A percentile compares a stretch with the other conserved stretches of the same genome.
These are phyloP conservation scores for Auricularia sp. DNA, from an alignment of 768 basidiomycete species.

Conservation along the genomic window DNA sequence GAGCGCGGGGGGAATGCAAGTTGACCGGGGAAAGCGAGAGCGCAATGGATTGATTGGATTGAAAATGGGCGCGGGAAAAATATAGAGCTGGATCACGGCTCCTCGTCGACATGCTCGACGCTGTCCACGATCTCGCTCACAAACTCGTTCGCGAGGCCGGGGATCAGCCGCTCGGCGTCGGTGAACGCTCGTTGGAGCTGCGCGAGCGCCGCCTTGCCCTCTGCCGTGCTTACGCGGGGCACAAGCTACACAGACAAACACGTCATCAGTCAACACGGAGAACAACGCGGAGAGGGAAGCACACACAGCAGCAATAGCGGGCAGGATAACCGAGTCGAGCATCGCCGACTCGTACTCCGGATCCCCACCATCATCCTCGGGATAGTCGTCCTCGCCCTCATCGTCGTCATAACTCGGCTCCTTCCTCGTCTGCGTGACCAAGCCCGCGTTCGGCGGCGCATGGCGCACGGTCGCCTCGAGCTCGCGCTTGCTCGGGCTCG, in stretches of 20 bases:
- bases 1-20: background rate
- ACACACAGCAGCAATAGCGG: slow-evolving; percentile 84
- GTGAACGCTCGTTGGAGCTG: slow-evolving; percentile 86
- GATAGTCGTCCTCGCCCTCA: slow-evolving; percentile 37
- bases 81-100: slow-evolving; percentile 28
- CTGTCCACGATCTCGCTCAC: slow-evolving; percentile 92
- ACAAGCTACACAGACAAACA: slow-evolving; percentile 48
- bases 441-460: slow-evolving; percentile 5
- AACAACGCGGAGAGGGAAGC: background rate
- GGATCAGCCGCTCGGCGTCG: slow-evolving; percentile 90
- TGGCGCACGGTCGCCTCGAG: slow-evolving; percentile 66
- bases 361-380: slow-evolving; percentile 38
- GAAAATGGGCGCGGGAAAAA: background rate
- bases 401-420: slow-evolving; percentile 50
- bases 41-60: background rate
- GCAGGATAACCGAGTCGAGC: slow-evolving; percentile 89
- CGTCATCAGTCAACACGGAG: background rate
- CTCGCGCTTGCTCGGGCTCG: slow-evolving; percentile 21
- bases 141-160: slow-evolving; percentile 85
- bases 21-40: background rate
- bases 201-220: slow-evolving; percentile 77
- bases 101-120: slow-evolving; percentile 81
- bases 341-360: slow-evolving; percentile 67
- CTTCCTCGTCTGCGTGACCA: slow-evolving; percentile 42
- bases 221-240: slow-evolving; percentile 85